Base-by-base conservation (phyloP, 2,329 filamentous ascomycete genomes). In the Trichophaea hybrida region DNA sequence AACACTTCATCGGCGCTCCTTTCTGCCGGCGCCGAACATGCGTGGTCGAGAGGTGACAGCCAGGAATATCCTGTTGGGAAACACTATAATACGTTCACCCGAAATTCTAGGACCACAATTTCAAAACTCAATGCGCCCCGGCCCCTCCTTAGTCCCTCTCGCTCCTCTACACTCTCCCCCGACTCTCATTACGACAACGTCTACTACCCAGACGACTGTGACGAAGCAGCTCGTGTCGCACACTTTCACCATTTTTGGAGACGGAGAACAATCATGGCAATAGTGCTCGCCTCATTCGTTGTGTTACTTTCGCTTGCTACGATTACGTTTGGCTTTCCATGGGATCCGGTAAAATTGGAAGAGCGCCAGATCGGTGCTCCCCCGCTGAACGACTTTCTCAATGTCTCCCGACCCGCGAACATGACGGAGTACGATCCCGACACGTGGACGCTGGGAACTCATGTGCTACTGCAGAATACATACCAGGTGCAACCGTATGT, bases 401-500 rank as follows among this genome's bases (percentile, higher is more conserved):
- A 62, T 57, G 62, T 61, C 32, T 48, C 64, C 35, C 49, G 64
- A 15, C 62, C 66, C 8, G 57, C 66, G 43, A 62, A 64, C 40
- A 65, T 68, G 48, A 62, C 65, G n/a, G 55, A 61, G n/a, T 69
- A 62, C 40, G 64, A 69, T 31, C 58, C 63, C 8, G 55, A 67
- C 69, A 70, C 7, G 70, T 83, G 12, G 76, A 80, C 61, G 77
- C 76, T 70, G 79, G 80, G 34, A 75, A 81, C 66, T 81, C 79
- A 57, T 10, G 49, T 60, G 15, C 61, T 68, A 34, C 57, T 68
- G 34, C 66, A 62, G 32, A 68, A 68, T 38, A 62, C 57, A 12
- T 68, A 65, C 66, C 79, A 84, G 67, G 77, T 79, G 3, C 80
- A 81, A 48, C 75, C 80, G 15, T 77, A 78, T 10, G 72, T 82